Evolutionary conservation across 2,329 filamentous ascomycete species (phyloP).

Genomic region (Botrytis pseudocinerea): DNA sequence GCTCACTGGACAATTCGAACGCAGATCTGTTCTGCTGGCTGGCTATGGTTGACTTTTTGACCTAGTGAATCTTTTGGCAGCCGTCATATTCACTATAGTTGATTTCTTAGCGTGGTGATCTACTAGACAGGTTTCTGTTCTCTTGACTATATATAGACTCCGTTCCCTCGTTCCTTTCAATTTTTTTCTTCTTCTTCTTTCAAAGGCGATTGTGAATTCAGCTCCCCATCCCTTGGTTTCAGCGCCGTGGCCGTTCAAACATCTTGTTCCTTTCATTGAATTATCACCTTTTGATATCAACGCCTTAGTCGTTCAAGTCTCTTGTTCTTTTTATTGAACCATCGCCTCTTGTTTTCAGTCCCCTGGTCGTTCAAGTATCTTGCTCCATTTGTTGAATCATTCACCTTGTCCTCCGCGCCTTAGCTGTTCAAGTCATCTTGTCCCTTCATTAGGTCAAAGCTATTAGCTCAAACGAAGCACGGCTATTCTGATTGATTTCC

Average conservation of each 20-base stretch:
- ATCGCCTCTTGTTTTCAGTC: neutral
- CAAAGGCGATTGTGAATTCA: neutral
- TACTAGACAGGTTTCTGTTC: neutral
- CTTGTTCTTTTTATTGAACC: neutral
- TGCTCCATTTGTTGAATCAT: neutral
- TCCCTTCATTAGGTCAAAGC: neutral
- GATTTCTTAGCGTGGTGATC: constrained; percentile 3
- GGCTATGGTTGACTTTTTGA: neutral
- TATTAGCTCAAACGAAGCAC: no score
- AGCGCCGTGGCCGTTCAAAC: neutral
- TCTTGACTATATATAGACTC: neutral
- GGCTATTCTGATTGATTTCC: neutral
- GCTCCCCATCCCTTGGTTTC: neutral
- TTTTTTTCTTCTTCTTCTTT: neutral
- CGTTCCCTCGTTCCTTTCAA: neutral
- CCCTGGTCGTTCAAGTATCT: neutral
- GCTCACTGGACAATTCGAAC: neutral
- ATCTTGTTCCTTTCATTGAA: neutral
- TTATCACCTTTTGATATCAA: neutral
- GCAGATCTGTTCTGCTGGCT: neutral
- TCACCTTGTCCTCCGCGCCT: neutral
- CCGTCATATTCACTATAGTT: neutral
- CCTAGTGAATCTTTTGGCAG: neutral
- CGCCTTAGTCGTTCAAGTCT: neutral
- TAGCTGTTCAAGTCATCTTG: neutral